Percentiles rank a stretch among this genome's conserved stretches.
Conservation (phyloP, 257 asterid species). For the Ophiorrhiza pumila region DNA sequence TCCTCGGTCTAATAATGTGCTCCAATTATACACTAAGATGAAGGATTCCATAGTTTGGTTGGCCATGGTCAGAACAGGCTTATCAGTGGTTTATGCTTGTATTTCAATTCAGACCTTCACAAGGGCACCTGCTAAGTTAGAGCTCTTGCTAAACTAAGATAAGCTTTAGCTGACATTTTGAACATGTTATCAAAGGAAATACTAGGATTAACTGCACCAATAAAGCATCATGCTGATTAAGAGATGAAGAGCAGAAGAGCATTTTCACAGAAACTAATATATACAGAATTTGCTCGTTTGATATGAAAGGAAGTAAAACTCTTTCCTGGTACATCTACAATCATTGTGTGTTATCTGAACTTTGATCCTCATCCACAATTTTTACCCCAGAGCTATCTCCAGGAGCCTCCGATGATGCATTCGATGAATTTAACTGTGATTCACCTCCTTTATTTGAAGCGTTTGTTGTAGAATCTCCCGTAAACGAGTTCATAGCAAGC, state of each 20-base stretch:
- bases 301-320: conserved; percentile 8
- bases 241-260: background rate
- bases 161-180: background rate
- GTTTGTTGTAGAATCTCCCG: conserved; percentile 42
- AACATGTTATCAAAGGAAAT: background rate
- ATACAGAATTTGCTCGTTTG: background rate
- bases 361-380: conserved; percentile 37
- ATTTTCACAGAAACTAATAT: conserved; percentile 2
- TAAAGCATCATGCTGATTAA: background rate
- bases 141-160: background rate
- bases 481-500: conserved; percentile 64
- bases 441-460: conserved; percentile 21
- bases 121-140: background rate
- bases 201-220: background rate
- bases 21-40: background rate
- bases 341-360: conserved; percentile 28
- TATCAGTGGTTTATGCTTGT: too few species aligned
- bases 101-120: background rate
- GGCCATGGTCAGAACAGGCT: background rate
- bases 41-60: background rate
- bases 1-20: background rate
- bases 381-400: conserved; percentile 29
- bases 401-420: conserved; percentile 25
- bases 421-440: conserved; percentile 30
- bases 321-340: conserved; percentile 23